Conservation (phyloP, 441 rosid genomes). For the Eutrema salsugineum region DNA sequence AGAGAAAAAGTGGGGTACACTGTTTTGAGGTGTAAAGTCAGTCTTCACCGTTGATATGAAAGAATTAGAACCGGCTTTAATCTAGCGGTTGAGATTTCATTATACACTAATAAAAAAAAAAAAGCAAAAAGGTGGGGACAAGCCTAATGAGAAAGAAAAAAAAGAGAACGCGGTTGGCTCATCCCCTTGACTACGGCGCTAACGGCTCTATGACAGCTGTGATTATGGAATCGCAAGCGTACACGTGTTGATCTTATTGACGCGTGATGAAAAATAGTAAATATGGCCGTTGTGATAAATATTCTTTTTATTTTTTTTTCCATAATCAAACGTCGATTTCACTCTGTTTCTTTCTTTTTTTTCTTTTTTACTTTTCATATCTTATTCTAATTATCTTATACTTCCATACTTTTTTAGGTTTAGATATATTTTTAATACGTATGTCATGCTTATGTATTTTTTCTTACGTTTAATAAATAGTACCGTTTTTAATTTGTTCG, state of each 20-base stretch:
- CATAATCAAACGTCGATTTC: not conserved
- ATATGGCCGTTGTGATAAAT: conserved; percentile 17
- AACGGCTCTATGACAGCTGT: conserved; percentile 34
- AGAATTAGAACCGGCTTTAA: not conserved
- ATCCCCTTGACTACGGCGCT: conserved; percentile 32
- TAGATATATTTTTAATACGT: no score
- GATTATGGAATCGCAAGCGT: not conserved
- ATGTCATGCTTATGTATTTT: no score
- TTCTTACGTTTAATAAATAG: no score
- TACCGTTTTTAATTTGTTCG: no score
- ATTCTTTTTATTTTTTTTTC: not conserved
- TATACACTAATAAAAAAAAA: not conserved
- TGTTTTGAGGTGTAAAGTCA: not conserved
- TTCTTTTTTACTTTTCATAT: not conserved
- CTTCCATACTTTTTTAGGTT: not conserved
- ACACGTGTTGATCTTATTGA: conserved; percentile 4
- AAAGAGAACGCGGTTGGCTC: conserved; percentile 19
- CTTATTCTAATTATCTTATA: not conserved
- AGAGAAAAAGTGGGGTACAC: not conserved
- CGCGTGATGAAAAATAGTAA: conserved; percentile 18
- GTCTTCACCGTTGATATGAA: conserved; percentile 6
- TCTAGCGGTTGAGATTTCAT: conserved; percentile 10
- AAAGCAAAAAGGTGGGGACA: not conserved
- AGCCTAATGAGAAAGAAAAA: not conserved
- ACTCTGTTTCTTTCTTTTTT: not conserved